These are phyloP conservation scores for Aspergillus novoparasiticus DNA, from an alignment of 2,329 filamentous ascomycete genomes.

Conservation along the genomic window DNA sequence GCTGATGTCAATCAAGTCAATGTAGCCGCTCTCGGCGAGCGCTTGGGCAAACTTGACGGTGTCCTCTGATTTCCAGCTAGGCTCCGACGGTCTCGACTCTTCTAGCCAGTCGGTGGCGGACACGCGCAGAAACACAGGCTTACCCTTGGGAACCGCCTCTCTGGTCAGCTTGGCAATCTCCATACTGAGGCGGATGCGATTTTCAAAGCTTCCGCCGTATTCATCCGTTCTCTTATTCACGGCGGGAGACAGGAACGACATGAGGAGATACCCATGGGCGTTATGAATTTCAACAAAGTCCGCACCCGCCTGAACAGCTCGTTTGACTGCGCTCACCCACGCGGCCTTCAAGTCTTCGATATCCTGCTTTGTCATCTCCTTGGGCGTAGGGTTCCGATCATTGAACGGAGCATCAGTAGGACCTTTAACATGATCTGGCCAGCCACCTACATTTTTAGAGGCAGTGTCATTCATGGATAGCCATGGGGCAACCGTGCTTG, in stretches of 20 bases:
- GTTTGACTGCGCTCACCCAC: constrained; percentile 61
- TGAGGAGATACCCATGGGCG: constrained; percentile 77
- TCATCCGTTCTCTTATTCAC: constrained; percentile 68
- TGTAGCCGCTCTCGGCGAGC: constrained; percentile 66
- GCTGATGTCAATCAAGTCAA: constrained; percentile 83
- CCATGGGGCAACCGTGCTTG: constrained; percentile 59
- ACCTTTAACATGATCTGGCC: constrained; percentile 57
- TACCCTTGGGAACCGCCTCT: constrained; percentile 61
- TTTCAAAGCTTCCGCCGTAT: constrained; percentile 58
- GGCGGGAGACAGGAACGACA: constrained; percentile 68
- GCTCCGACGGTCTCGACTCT: constrained; percentile 54
- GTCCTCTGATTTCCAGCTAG: constrained; percentile 71
- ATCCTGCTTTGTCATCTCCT: constrained; percentile 67
- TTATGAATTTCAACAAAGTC: constrained; percentile 79
- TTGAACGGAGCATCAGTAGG: constrained; percentile 65
- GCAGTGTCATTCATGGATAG: constrained; percentile 40
- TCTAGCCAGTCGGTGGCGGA: constrained; percentile 76
- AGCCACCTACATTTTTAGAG: constrained; percentile 55
- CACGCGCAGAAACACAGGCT: constrained; percentile 73
- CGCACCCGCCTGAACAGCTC: constrained; percentile 69
- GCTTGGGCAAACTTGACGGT: constrained; percentile 65
- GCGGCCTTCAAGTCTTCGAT: constrained; percentile 66
- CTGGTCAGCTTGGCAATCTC: constrained; percentile 68
- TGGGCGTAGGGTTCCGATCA: constrained; percentile 62
- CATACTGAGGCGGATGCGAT: constrained; percentile 67